Conservation (phyloP, 2,329 filamentous ascomycete genomes). For the Colletotrichum cuscutae region DNA sequence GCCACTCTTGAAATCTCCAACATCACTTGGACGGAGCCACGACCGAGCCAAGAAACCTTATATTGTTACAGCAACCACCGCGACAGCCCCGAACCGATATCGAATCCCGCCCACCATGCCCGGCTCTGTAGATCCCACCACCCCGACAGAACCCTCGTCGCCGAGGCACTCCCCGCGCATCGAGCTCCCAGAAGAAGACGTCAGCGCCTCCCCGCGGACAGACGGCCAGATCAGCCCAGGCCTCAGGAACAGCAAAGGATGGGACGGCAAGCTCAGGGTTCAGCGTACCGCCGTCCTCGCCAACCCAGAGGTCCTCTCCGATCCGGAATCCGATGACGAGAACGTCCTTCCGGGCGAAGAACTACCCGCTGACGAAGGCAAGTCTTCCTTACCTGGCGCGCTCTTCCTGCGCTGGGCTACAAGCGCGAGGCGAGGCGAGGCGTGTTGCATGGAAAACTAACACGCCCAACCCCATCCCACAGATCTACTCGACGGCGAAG, state of each 20-base stretch:
- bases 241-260: constrained; percentile 73
- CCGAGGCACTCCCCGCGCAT: constrained; percentile 51
- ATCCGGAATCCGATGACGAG: constrained; percentile 82
- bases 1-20: constrained; percentile 7
- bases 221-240: constrained; percentile 58
- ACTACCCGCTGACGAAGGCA: constrained; percentile 86
- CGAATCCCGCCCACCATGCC: constrained; percentile 49
- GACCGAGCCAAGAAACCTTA: not conserved
- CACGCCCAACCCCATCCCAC: constrained; percentile 27
- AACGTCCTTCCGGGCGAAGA: constrained; percentile 76
- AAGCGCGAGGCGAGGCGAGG: not conserved
- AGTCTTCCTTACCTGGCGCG: constrained; percentile 24
- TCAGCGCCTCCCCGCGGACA: constrained; percentile 46
- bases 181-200: constrained; percentile 56
- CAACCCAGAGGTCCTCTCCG: constrained; percentile 85
- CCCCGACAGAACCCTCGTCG: constrained; percentile 42
- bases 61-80: not conserved
- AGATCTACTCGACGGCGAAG: constrained; percentile 72
- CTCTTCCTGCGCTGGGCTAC: not conserved
- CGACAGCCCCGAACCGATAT: not conserved
- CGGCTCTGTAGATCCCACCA: constrained; percentile 49
- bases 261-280: constrained; percentile 86
- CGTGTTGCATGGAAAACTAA: not conserved
- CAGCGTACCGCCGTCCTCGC: constrained; percentile 74
- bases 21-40: not conserved